Base-by-base conservation (phyloP, 192 early-diverging fungal species). In the Coemansia sp. region DNA sequence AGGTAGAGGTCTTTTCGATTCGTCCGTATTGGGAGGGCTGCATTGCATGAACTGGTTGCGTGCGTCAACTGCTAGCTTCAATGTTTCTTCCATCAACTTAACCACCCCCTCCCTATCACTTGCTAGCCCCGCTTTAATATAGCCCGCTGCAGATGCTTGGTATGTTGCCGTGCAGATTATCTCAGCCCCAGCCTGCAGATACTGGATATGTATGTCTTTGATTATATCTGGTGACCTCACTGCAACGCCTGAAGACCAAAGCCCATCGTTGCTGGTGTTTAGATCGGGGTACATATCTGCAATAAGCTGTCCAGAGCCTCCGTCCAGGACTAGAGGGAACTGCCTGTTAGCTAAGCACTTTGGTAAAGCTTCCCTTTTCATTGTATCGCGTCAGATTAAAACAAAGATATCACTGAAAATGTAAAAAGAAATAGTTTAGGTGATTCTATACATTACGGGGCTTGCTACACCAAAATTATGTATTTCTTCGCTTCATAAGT, bases 181-280 rank as follows among this genome's bases (percentile, higher is more conserved):
- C 29, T 85, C 77, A 14, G 79, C 74, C 1, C 82, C 82, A 3
- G 82, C 78, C 20, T 64, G 56, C 47, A 78, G 66, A 41, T 78
- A 83, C 20, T 37, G 30, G 26, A 44, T 51, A 45, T 84, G 83
- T 9, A 73, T 63, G 14, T 50, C 39, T 22, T 33, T 36, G 44
- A 67, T 41, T 14, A 41, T n/a, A 5, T 36, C 46, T 8, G 64
- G 64, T 26, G 30, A 49, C 11, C 56, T 24, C 7, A 45, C 44
- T 15, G 64, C 64, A 2, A 54, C 46, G 18, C 64, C 64, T 1
- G 50, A 41, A 11, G 46, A 55, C 64, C 64, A 67, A 20, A 67
- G 38, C 18, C 51, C 64, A n/a, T 58, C 55, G 23, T n/a, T n/a
- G n/a, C 28, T 10, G 26, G 37, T 42, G 17, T 47, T 37, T 17